Conservation (phyloP, 169 alveolate genomes). For the Plasmodium coatneyi region DNA sequence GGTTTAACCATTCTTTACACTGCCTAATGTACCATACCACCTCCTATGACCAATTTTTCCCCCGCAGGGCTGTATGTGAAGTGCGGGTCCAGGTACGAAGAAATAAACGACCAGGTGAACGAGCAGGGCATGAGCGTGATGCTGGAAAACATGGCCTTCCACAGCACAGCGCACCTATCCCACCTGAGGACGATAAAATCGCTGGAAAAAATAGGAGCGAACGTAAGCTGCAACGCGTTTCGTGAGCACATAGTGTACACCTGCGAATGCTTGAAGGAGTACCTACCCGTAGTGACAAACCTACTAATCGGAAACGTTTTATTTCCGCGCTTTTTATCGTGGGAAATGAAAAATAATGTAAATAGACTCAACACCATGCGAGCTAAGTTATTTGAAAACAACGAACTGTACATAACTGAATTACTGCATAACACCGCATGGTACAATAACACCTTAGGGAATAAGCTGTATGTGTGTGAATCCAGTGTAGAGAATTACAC, state of each 20-base stretch:
- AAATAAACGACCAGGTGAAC: conserved; percentile 68
- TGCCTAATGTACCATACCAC: neutral
- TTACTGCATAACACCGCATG: conserved; percentile 90
- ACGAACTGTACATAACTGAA: conserved; percentile 88
- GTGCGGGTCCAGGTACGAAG: conserved; percentile 89
- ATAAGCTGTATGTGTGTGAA: conserved; percentile 80
- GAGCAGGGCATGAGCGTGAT: conserved; percentile 89
- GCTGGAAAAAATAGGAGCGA: conserved; percentile 89
- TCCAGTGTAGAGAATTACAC: conserved; percentile 82
- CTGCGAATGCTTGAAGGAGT: conserved; percentile 87
- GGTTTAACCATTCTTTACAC: neutral
- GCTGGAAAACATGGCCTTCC: conserved; percentile 89
- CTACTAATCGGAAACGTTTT: conserved; percentile 89
- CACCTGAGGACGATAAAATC: conserved; percentile 90
- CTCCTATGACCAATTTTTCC: neutral
- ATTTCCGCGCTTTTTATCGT: conserved; percentile 89
- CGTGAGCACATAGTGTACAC: conserved; percentile 86
- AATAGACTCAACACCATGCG: conserved; percentile 79
- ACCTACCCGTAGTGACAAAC: conserved; percentile 87
- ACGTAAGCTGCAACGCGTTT: conserved; percentile 82
- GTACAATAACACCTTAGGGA: conserved; percentile 91
- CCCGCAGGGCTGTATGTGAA: conserved; percentile 84
- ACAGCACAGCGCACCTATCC: conserved; percentile 90
- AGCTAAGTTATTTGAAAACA: conserved; percentile 77
- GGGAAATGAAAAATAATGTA: conserved; percentile 88